Evolutionary conservation across 2,329 filamentous ascomycete genomes (phyloP), one percentile per base, ranked within the genome.

Genomic region (Cryphonectria radicalis): DNA sequence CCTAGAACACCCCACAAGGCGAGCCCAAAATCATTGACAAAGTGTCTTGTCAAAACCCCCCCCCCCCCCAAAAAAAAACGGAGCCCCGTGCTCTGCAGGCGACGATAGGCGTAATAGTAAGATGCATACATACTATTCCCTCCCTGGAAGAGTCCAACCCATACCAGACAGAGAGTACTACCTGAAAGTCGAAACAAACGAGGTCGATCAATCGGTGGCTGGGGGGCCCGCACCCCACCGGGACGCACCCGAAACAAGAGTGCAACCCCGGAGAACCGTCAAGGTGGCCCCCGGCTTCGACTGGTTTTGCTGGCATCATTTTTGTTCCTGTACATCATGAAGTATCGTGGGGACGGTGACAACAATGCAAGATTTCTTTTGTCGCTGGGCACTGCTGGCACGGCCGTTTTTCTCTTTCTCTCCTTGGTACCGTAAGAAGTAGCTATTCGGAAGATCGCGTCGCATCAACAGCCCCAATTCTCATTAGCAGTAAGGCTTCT

Each of bases 171-270:
- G 32, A 32, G 32, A 32, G 32, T 32, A 3, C 32, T 32, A 32
- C 32, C 32, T 32, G 43, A 46, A n/a, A n/a, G 46, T n/a, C 46
- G 46, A 50, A 50, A 50, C 46, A 50, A 50, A 4, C 7, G 22
- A n/a, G 22, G 46, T 50, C n/a, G 25, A 57, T 25, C 53, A 25
- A 32, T 32, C 25, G 28, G 28, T 59, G 55, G 25, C 55, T 59
- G 55, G 25, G 55, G 25, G 25, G 4, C 55, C 55, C 25, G 25
- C 25, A 59, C 25, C 14, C 46, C 13, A 35, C 55, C 55, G 55
- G 55, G 6, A 35, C 25, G 55, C 55, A 59, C 25, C 55, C 55
- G 55, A 59, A 59, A 59, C 55, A 59, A 59, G 55, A 59, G 55
- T 32, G 55, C 55, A 32, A 32, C 25, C 55, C 55, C 55, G 55